Base-by-base conservation (phyloP, 768 basidiomycete genomes). In the Leccinum broughii region DNA sequence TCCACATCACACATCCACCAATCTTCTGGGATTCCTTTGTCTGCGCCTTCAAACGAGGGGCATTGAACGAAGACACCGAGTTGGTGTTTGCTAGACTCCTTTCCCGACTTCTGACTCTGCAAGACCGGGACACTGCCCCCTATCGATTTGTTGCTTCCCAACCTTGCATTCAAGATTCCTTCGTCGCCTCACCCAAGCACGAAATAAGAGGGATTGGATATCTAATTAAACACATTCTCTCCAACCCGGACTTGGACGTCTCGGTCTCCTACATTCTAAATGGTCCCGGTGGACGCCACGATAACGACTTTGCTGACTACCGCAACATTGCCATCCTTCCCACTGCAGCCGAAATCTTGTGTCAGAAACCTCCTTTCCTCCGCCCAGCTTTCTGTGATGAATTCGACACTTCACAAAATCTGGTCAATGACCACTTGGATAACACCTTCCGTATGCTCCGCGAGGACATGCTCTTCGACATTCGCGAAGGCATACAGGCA, bases 371-470 rank as follows among this genome's bases (percentile, higher is more conserved):
- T 1, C 75, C 88, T 2, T 88, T 85, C 61, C 67, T 88, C 11
- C 79, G 83, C 3, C 70, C 77, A 2, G 74, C 75, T 26, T 72
- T 73, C 6, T 37, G 51, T 7, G 63, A 67, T 3, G 67, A 60
- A 6, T 52, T 51, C 4, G 4, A 4, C 8, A 0, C 74, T 0
- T 73, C 72, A 17, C 68, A 71, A 1, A 67, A 58, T 1, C 76
- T 81, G 1, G 61, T 77, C 15, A 71, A 77, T 1, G 75, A 77
- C 14, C 78, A 87, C 58, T 71, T 88, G 17, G 88, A 88, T 62
- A 86, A 86, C 48, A 85, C 84, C 53, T 89, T 86, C 64, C 81
- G 88, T 1, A 75, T 89, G 32, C 71, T 87, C 11, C 71, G 88
- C 1, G 88, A 89, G 62, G 87, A 86, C 57, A 84, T 87, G 82